Percentiles rank a stretch among this genome's conserved stretches.
Conservation (phyloP, 352 stramenopile genomes). For the Pythium rhizo-oryzae region DNA sequence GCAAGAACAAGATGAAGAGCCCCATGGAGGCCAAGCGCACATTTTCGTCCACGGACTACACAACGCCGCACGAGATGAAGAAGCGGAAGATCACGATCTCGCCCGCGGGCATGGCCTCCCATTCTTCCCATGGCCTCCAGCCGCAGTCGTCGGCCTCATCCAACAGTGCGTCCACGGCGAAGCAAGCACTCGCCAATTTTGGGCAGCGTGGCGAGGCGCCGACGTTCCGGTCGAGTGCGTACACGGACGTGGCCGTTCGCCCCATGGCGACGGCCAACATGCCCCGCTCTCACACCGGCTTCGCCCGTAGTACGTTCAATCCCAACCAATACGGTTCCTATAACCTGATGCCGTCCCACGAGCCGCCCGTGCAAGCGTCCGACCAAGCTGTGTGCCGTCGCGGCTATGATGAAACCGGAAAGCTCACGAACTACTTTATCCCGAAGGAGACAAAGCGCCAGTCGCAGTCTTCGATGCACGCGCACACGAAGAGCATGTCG, state of each 20-base stretch:
- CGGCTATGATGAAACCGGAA: slow-evolving; percentile 77
- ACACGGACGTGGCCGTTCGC: slow-evolving; percentile 63
- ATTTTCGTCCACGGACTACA: slow-evolving; percentile 28
- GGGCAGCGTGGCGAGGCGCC: slow-evolving; percentile 38
- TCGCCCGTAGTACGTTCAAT: slow-evolving; percentile 64
- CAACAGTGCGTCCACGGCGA: neutral
- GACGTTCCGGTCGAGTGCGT: slow-evolving; percentile 54
- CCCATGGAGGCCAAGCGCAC: slow-evolving; percentile 35
- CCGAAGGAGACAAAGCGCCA: slow-evolving; percentile 49
- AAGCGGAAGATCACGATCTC: slow-evolving; percentile 53
- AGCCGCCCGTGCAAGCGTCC: slow-evolving; percentile 44
- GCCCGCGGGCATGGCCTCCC: slow-evolving; percentile 9
- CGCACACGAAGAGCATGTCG: neutral
- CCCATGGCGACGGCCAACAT: slow-evolving; percentile 40
- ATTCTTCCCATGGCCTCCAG: slow-evolving; percentile 5
- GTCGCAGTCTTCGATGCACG: slow-evolving; percentile 23
- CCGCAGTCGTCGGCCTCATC: slow-evolving; percentile 5
- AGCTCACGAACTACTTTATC: slow-evolving; percentile 77
- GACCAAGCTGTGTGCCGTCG: slow-evolving; percentile 48
- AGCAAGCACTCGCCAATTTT: slow-evolving; percentile 22
- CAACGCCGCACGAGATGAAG: slow-evolving; percentile 46
- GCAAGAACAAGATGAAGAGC: slow-evolving; percentile 28
- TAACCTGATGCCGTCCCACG: slow-evolving; percentile 49
- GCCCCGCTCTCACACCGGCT: slow-evolving; percentile 2
- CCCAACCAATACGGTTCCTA: slow-evolving; percentile 72